Evolutionary conservation across 1,284 basidiomycete species (phyloP).

Genomic region (Abortiporus biennis): DNA sequence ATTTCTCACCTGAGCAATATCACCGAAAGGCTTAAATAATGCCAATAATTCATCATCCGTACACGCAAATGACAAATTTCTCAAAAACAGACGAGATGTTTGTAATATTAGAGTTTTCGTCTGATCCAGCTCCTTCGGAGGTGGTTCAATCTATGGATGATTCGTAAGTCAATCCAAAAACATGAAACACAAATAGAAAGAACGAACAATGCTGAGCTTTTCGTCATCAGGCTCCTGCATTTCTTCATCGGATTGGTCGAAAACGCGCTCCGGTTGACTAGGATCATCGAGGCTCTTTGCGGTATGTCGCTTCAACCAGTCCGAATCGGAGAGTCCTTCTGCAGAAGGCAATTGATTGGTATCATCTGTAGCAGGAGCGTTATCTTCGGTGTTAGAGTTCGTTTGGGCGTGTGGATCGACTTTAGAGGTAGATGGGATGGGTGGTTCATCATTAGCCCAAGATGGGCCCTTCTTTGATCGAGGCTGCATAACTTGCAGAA

Average conservation of each 20-base stretch:
- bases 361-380: too few species aligned
- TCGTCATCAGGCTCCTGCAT: slow-evolving; percentile 24
- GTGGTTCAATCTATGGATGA: too few species aligned
- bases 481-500: slow-evolving; percentile 59
- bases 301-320: slow-evolving; percentile 72
- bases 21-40: slow-evolving; percentile 71
- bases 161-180: slow-evolving; percentile 2
- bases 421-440: slow-evolving; percentile 5
- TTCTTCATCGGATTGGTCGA: slow-evolving; percentile 58
- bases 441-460: slow-evolving; percentile 54
- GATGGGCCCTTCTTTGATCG: slow-evolving; percentile 51
- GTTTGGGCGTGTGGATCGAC: slow-evolving; percentile 11
- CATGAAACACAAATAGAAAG: neutral
- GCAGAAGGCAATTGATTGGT: slow-evolving; percentile 14
- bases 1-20: slow-evolving; percentile 63
- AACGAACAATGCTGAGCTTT: neutral
- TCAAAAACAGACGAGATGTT: slow-evolving; percentile 83
- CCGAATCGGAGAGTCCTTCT: slow-evolving; percentile 51
- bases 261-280: slow-evolving; percentile 36
- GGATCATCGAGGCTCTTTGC: slow-evolving; percentile 37
- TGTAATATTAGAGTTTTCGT: slow-evolving; percentile 64
- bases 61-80: slow-evolving; percentile 86
- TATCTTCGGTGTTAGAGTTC: slow-evolving; percentile 8
- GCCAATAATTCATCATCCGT: slow-evolving; percentile 67
- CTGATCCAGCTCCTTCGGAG: slow-evolving; percentile 28